Evolutionary conservation across 768 basidiomycete genomes (phyloP), one percentile per base, ranked within the genome.

Genomic region (Scleroderma citrinum): DNA sequence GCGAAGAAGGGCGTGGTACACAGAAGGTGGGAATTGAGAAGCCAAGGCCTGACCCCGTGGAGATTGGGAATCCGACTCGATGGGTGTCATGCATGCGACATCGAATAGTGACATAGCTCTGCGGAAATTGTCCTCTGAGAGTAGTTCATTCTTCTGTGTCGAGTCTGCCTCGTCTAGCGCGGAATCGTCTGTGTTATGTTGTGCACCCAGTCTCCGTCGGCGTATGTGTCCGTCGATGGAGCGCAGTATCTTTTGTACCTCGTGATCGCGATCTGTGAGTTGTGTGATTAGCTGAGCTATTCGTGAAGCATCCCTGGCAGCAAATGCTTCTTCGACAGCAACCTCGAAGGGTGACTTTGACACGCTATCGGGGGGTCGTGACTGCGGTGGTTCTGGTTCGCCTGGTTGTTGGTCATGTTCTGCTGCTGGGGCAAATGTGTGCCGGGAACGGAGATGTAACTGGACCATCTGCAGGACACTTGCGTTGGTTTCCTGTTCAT

Each of bases 21-120:
- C 59, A 14, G 44, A 40, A 3, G 66, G 31, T 0, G 70, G 67
- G 39, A 81, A 36, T n/a, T 59, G 31, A 0, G 48, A 8, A 1
- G 20, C 51, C 23, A 63, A 23, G 20, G 41, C 23, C 17, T 17
- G 21, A 17, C 32, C 20, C 8, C 16, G 40, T 16, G 13, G 32
- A 19, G 31, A n/a, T 60, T 29, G 56, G 38, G 13, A 48, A 46
- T 19, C 40, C 7, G 7, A 37, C 19, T 17, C 47, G 51, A 19
- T 67, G 66, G 14, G 60, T 51, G 8, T 44, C 30, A 72, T 63
- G 7, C 73, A 68, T 16, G 82, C 74, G 0, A 80, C 74, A 21
- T 85, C 75, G 64, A 93, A 93, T 14, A 94, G 68, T 14, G 79
- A 75, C 69, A 92, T 70, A 0, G 90, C 90, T 0, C 81, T 76